Base-by-base conservation (phyloP, 2,329 filamentous ascomycete genomes). In the Colletotrichum falcatum region DNA sequence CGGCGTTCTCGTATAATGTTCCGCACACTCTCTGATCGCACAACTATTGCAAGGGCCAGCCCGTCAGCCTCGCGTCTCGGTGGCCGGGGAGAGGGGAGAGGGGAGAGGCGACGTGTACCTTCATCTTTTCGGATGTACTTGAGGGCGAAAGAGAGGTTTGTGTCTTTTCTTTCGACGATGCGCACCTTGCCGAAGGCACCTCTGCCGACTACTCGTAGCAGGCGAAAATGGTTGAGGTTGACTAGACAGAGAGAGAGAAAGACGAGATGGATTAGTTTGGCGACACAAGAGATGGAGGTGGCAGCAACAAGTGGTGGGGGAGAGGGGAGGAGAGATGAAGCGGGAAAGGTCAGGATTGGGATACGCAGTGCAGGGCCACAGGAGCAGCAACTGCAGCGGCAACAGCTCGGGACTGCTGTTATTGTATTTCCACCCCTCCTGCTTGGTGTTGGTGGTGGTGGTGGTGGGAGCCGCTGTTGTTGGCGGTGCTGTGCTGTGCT, bases 91-190 rank as follows among this genome's bases (percentile, higher is more conserved):
- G 44, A n/a, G 66, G 8, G n/a, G 20, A 30, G 33, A 18, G 39
- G 39, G 18, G 37, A 59, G 39, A 54, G 54, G 62, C 49, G 59
- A 44, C 9, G 54, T 90, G 73, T 78, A 95, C 94, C 93, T 89
- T 98, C 95, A 92, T 98, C 95, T 88, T 98, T 98, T 75, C 95
- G 91, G 74, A 98, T 98, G 81, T 98, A 98, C 83, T 99, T 99
- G 74, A 99, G 87, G 54, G 96, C 96, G 82, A 99, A 99, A 3
- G 95, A 95, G 77, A 98, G 84, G 66, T 91, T 92, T 1, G 94
- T 97, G 79, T 99, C 96, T 83, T 98, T 98, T 75, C 95, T 90
- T 86, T 99, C 96, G 78, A 99, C 96, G 75, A 99, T 99, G 78
- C 96, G 92, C 72, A 99, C 96, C 83, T 99, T 99, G 78, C 96